phyloP scores from a whole-genome alignment of 805 yeast species.

The Lipomyces yamadae region DNA sequence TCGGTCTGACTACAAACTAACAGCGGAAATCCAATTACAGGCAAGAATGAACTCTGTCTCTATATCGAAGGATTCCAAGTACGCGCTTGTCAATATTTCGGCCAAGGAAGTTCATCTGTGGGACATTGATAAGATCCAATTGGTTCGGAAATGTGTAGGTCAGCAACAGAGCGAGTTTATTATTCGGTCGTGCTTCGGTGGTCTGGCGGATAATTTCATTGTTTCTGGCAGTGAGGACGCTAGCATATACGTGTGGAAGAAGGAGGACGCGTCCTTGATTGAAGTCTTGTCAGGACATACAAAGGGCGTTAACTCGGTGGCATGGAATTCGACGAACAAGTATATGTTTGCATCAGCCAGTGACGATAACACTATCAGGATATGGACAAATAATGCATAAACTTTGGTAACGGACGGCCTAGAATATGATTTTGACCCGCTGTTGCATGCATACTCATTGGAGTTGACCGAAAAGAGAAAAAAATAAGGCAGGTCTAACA shows the following conservation, averaged over 20 bases:
- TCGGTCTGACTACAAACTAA: slow-evolving; percentile 48
- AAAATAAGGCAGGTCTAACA: too few relatives aligned
- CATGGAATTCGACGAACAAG: slow-evolving; percentile 63
- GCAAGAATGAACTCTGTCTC: slow-evolving; percentile 69
- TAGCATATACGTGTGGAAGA: slow-evolving; percentile 75
- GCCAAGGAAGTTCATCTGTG: slow-evolving; percentile 79
- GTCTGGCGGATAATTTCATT: slow-evolving; percentile 67
- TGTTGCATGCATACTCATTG: not conserved
- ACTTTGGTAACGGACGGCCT: not conserved
- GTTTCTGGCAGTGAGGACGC: slow-evolving; percentile 88
- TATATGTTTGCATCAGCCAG: slow-evolving; percentile 79
- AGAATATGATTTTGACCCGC: not conserved
- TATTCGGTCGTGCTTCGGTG: slow-evolving; percentile 78
- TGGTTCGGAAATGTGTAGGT: slow-evolving; percentile 70
- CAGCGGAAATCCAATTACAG: slow-evolving; percentile 57
- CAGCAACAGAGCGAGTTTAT: slow-evolving; percentile 72
- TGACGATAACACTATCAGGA: slow-evolving; percentile 65
- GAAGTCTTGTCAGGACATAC: slow-evolving; percentile 65
- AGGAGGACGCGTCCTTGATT: slow-evolving; percentile 68
- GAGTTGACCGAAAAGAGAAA: too few relatives aligned
- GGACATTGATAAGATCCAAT: slow-evolving; percentile 65
- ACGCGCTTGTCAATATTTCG: slow-evolving; percentile 65
- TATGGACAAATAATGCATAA: slow-evolving; percentile 29
- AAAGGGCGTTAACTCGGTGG: slow-evolving; percentile 74
- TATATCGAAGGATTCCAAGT: slow-evolving; percentile 59